Conservation (phyloP, 2,329 filamentous ascomycete species). For the Alternaria gaisen region DNA sequence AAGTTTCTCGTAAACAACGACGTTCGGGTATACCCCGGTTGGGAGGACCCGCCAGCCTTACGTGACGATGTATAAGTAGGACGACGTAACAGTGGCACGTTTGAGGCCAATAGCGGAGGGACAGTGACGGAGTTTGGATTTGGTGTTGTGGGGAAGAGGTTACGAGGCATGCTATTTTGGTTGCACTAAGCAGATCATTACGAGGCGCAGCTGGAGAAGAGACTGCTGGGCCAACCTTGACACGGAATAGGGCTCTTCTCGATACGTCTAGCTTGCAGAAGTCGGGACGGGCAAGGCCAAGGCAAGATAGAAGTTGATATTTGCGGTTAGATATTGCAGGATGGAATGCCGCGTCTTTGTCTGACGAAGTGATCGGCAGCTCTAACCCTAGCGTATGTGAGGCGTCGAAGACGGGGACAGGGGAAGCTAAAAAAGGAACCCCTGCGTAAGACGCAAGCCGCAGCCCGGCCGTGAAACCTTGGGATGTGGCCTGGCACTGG, state of each 20-base stretch:
- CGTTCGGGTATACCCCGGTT: neutral
- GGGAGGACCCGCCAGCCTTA: neutral
- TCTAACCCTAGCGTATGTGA: slow-evolving; percentile 8
- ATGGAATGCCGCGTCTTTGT: slow-evolving; percentile 4
- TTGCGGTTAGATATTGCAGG: slow-evolving; percentile 2
- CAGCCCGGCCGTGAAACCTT: slow-evolving; percentile 12
- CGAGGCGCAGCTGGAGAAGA: slow-evolving; percentile 7
- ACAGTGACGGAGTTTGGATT: neutral
- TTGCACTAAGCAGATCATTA: neutral
- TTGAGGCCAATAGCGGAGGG: neutral
- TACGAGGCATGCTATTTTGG: slow-evolving; percentile 18
- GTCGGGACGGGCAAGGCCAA: neutral
- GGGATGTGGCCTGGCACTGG: slow-evolving; percentile 2
- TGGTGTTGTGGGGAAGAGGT: slow-evolving; percentile 13
- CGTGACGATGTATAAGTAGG: neutral
- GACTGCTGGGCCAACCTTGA: neutral
- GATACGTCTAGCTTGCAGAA: neutral
- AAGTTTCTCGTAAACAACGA: neutral
- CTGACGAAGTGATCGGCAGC: slow-evolving; percentile 12
- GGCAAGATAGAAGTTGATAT: neutral
- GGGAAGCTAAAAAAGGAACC: slow-evolving; percentile 7
- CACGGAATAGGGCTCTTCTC: neutral
- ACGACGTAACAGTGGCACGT: neutral
- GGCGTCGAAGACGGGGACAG: neutral
- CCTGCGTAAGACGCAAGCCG: slow-evolving; percentile 12